phyloP scores from a whole-genome alignment of 176 grass and related monocot genomes.

The Eragrostis nindensis region DNA sequence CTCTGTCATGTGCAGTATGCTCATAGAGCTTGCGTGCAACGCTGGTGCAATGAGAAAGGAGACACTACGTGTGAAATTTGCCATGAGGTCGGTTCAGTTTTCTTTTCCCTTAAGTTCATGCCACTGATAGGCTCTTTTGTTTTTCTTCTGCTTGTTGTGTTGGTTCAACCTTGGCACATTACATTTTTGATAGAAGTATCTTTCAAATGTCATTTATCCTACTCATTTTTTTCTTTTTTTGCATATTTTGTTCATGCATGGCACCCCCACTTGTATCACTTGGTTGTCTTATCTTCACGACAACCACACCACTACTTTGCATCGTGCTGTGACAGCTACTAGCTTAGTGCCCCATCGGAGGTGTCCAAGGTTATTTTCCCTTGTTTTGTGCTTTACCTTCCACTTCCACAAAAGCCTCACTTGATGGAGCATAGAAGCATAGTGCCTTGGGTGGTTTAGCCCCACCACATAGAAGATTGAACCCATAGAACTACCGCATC shows the following conservation, averaged over 20 bases:
- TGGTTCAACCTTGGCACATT: not conserved
- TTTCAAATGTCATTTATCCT: not conserved
- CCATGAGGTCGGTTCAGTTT: conserved; percentile 64
- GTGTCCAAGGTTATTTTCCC: not conserved
- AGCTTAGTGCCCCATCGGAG: not conserved
- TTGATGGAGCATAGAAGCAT: not conserved
- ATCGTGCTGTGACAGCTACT: not conserved
- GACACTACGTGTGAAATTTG: conserved; percentile 97
- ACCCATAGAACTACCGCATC: not conserved
- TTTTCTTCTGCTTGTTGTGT: not conserved
- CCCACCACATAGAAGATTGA: not conserved
- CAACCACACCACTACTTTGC: not conserved
- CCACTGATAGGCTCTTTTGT: not conserved
- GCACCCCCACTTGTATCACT: not conserved
- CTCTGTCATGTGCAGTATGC: conserved; percentile 72
- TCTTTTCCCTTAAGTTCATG: conserved; percentile 35
- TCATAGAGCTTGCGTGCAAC: conserved; percentile 93
- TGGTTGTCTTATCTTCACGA: not conserved
- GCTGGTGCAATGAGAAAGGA: conserved; percentile 98
- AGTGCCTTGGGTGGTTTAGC: not conserved
- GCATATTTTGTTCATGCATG: too few species aligned
- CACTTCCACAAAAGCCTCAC: not conserved
- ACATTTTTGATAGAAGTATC: too few species aligned
- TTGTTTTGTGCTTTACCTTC: not conserved
- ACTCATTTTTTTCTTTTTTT: too few species aligned